phyloP scores from a whole-genome alignment of 1,139 yeast genomes.

The Magnusiomyces paraingens region DNA sequence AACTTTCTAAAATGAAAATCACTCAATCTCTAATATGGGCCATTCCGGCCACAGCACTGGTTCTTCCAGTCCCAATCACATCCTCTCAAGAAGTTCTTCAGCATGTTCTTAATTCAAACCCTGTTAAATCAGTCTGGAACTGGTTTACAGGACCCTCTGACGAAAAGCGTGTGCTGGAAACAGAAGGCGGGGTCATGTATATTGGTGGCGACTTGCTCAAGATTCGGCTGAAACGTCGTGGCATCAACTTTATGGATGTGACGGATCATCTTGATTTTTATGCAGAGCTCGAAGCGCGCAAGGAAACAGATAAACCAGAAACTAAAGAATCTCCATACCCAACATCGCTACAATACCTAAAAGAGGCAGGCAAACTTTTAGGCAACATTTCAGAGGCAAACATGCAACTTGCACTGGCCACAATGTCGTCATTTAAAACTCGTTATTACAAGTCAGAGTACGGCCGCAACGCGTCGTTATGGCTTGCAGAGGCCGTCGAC shows the following conservation, averaged over 20 bases:
- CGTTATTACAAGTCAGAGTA: slow-evolving; percentile 69
- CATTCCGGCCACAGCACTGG: too few relatives aligned
- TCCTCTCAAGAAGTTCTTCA: too few relatives aligned
- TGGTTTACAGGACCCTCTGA: too few relatives aligned
- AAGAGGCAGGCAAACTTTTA: slow-evolving; percentile 3
- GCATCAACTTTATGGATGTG: slow-evolving; percentile 15
- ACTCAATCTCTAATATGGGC: too few relatives aligned
- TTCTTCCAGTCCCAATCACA: too few relatives aligned
- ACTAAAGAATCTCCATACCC: slow-evolving; percentile 5
- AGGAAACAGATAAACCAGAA: not conserved
- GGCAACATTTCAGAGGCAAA: slow-evolving; percentile 3
- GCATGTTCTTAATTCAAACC: too few relatives aligned
- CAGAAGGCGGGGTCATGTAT: not conserved
- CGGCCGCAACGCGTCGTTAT: slow-evolving; percentile 67
- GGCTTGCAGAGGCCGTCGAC: slow-evolving; percentile 53
- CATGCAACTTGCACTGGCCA: slow-evolving; percentile 8
- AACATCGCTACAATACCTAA: slow-evolving; percentile 1
- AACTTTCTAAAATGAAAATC: too few relatives aligned
- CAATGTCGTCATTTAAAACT: slow-evolving; percentile 55
- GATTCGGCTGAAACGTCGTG: slow-evolving; percentile 1
- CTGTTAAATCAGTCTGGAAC: too few relatives aligned
- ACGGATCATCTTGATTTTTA: slow-evolving; percentile 15
- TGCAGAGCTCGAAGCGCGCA: slow-evolving; percentile 3
- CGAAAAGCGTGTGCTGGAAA: not conserved
- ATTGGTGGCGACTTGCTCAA: not conserved